These are phyloP conservation scores for Xylariaceae sp. DNA, from an alignment of 2,329 filamentous ascomycete species.

Conservation along the genomic window DNA sequence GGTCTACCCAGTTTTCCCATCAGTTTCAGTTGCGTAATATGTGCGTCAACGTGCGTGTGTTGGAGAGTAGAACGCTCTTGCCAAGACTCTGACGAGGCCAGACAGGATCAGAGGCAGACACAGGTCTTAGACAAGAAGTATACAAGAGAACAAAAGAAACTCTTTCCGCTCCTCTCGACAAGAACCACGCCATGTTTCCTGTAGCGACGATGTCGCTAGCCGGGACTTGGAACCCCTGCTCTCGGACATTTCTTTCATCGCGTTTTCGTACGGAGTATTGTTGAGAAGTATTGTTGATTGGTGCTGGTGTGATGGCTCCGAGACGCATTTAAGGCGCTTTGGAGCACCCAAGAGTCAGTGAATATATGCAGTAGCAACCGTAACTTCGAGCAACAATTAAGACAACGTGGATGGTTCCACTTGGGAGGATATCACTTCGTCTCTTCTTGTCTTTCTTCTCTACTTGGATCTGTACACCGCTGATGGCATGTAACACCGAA, in stretches of 20 bases:
- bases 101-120: neutral
- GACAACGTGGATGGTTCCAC: neutral
- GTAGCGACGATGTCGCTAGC: neutral
- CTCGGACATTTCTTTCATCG: neutral
- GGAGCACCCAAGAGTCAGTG: neutral
- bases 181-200: neutral
- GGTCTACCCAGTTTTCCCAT: neutral
- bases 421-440: neutral
- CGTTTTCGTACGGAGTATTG: neutral
- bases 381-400: neutral
- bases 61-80: neutral
- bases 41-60: neutral
- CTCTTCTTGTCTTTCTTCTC: neutral
- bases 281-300: too few relatives aligned
- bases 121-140: neutral
- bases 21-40: neutral
- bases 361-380: neutral
- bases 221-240: neutral
- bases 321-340: neutral
- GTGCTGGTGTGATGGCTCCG: neutral
- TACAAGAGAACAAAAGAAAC: neutral
- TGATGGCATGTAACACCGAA: neutral
- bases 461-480: neutral
- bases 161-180: neutral
- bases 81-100: neutral